A percentile compares a stretch with the other conserved stretches of the same genome.
phyloP scores from a whole-genome alignment of 768 basidiomycete genomes.

The Porpolomopsis calyptriformis region DNA sequence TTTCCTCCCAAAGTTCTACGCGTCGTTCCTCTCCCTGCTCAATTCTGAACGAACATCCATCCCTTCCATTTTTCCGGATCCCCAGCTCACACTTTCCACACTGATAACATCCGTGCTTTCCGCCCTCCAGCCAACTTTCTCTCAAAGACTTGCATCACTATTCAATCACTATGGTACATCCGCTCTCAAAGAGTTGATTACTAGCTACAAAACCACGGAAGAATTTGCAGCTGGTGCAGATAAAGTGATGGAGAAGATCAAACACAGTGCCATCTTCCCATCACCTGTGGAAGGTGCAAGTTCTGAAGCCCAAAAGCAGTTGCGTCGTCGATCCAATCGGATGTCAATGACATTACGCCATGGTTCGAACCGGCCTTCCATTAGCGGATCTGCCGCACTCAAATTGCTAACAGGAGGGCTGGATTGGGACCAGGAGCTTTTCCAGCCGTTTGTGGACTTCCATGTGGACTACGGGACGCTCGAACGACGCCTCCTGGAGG shows the following conservation, averaged over 20 bases:
- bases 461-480: slow-evolving; percentile 76
- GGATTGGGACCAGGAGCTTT: slow-evolving; percentile 87
- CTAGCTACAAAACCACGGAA: slow-evolving; percentile 63
- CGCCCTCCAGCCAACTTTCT: slow-evolving; percentile 69
- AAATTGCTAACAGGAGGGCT: slow-evolving; percentile 12
- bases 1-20: slow-evolving; percentile 70
- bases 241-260: slow-evolving; percentile 68
- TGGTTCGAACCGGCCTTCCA: slow-evolving; percentile 23
- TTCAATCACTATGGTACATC: slow-evolving; percentile 52
- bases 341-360: slow-evolving; percentile 58
- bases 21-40: slow-evolving; percentile 53
- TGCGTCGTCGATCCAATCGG: slow-evolving; percentile 46
- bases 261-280: slow-evolving; percentile 25
- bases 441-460: slow-evolving; percentile 88
- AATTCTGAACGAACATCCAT: slow-evolving; percentile 64
- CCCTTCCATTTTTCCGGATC: slow-evolving; percentile 82
- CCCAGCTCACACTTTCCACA: slow-evolving; percentile 60
- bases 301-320: slow-evolving; percentile 19
- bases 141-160: slow-evolving; percentile 65
- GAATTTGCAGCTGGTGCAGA: slow-evolving; percentile 69
- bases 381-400: slow-evolving; percentile 11
- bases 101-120: slow-evolving; percentile 78
- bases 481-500: slow-evolving; percentile 62
- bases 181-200: slow-evolving; percentile 61
- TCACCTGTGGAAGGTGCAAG: slow-evolving; percentile 12